Evolutionary conservation across 2,329 filamentous ascomycete genomes (phyloP), one percentile per base, ranked within the genome.

Genomic region (Phialophora tarda): DNA sequence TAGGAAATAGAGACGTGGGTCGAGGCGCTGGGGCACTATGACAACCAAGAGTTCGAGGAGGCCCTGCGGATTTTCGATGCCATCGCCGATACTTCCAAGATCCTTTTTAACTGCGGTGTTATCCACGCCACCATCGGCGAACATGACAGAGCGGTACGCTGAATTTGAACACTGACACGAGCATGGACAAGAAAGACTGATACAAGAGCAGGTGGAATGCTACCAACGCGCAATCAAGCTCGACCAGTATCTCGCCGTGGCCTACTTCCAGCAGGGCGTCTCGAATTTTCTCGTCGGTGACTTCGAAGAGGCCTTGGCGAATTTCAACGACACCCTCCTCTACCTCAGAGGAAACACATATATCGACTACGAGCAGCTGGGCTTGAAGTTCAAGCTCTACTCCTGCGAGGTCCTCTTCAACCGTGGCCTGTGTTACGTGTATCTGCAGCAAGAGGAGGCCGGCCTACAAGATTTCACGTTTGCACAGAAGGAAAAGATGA

Each of bases 1-100:
- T 70, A 96, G 93, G 95, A 99, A 90, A 99, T 99, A 80, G 94
- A 98, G 82, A 96, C 92, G 58, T 99, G 95, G 95, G 95, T 98
- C 72, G 84, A 89, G 78, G 95, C 95, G 79, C 88, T 99, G 63
- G 88, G 84, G 74, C 89, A 90, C 77, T 99, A 99, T 82, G 95
- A 99, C 81, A 95, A 94, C 81, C 96, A 97, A 81, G 92, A 99
- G 76, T 98, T 96, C 80, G 94, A 98, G 75, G 91, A 94, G 72
- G 89, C 95, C 30, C 82, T 98, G 69, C 86, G 84, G 73, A 87
- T 91, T 68, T 98, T 99, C 76, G 91, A 92, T 69, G 87, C 85
- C 73, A 97, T 99, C 75, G 86, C 91, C 68, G 95, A 98, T 78
- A 99, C 95, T 0, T 97, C 95, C 73, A 98, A 97, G 83, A 99